Evolutionary conservation across 768 basidiomycete genomes (phyloP).

Genomic region (Phlegmacium glaucopus): DNA sequence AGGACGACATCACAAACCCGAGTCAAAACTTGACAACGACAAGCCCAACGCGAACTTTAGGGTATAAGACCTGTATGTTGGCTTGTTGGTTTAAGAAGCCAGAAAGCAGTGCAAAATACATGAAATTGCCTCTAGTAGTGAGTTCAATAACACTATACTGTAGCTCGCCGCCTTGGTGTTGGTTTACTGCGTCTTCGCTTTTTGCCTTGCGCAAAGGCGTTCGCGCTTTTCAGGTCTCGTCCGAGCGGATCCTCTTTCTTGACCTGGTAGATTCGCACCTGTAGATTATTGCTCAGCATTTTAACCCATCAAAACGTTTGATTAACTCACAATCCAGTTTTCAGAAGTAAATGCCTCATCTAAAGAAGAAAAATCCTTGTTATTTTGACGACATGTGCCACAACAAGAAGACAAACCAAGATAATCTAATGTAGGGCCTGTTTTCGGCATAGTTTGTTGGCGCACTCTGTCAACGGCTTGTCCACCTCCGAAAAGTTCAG

Average conservation of each 20-base stretch:
- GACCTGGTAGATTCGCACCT: slow-evolving; percentile 93
- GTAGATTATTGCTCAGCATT: neutral
- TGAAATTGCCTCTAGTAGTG: no score
- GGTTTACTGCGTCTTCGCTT: slow-evolving; percentile 84
- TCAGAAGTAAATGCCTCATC: slow-evolving; percentile 99
- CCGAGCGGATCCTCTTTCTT: slow-evolving; percentile 92
- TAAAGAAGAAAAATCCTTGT: slow-evolving; percentile 22
- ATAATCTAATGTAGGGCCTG: slow-evolving; percentile 81
- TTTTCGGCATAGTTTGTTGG: slow-evolving; percentile 75
- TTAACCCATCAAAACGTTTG: slow-evolving; percentile 1
- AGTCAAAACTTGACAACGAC: no score
- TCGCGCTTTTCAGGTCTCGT: slow-evolving; percentile 84
- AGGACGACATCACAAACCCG: no score
- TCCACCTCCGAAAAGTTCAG: slow-evolving; percentile 76
- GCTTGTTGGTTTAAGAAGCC: no score
- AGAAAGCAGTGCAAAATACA: no score
- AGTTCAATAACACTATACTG: slow-evolving; percentile 25
- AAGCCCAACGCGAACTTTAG: no score
- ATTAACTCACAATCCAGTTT: slow-evolving; percentile 91
- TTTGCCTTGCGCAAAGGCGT: slow-evolving; percentile 83
- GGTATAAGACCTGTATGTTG: no score
- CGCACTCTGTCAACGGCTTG: slow-evolving; percentile 84
- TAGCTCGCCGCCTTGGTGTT: slow-evolving; percentile 51
- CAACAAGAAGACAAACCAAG: slow-evolving; percentile 55
- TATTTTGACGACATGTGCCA: neutral